Evolutionary conservation across 805 yeast genomes (phyloP), one percentile per base, ranked within the genome.

Genomic region (Lachancea waltii): DNA sequence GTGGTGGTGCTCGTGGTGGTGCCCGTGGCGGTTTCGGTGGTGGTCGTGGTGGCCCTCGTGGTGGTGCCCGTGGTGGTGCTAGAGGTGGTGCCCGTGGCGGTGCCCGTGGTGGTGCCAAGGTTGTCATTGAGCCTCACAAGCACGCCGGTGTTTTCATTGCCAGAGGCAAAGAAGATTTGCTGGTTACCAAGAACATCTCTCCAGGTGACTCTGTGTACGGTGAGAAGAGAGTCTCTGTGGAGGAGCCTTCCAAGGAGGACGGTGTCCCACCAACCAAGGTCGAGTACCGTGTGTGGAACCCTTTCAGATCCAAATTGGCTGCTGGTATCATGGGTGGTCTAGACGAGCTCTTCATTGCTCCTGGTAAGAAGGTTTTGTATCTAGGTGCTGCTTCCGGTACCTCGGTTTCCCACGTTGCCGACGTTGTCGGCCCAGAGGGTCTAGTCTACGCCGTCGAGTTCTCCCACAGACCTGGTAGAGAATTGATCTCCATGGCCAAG

Each of bases 311-410:
- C 44, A 92, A 92, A 78, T 75, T 92, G 72, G 98, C 98, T 64
- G 98, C 98, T 47, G 98, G 98, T 84, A 85, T 92, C 53, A 85
- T 92, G 86, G 98, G 98, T 72, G 98, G 98, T 83, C 71, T 92
- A 54, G 98, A 90, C 65, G 97, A 92, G 72, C 70, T 92, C 55
- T 94, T 87, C 74, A 84, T 92, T 68, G 94, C 85, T 41, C 98
- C 98, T 60, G 98, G 98, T 63, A 86, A 85, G 73, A 92, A 92
- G 74, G 97, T 92, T 38, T 74, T 92, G 48, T 92, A 92, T 68
- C 70, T 92, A 60, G 98, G 98, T 78, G 98, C 98, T 59, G 98
- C 98, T 55, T 86, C 96, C 41, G 98, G 98, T 75, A 92, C 98
- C 38, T 89, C 97, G 41, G 98, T 92, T 43, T 86, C 96, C 36